Evolutionary conservation across 345 rosid genomes (phyloP).

Genomic region (Corchorus olitorius): DNA sequence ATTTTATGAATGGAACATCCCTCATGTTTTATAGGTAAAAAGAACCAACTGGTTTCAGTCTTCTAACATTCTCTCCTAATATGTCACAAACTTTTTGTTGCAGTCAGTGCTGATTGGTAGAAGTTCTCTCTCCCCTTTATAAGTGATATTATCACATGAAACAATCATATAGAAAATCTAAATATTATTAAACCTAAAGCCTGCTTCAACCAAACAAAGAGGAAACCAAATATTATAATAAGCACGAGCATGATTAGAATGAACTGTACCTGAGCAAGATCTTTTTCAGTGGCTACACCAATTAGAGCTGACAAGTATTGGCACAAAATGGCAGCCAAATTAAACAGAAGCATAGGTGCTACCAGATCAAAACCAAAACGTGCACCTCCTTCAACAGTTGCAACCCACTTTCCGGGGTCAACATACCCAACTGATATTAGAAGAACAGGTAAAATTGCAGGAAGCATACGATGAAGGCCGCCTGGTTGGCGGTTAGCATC

Average conservation of each 20-base stretch:
- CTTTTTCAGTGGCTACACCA: conserved; percentile 74
- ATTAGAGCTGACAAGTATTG: conserved; percentile 82
- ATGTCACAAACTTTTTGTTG: not conserved
- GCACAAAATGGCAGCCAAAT: conserved; percentile 81
- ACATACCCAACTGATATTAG: conserved; percentile 81
- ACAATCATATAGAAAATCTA: not conserved
- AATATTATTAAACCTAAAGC: not conserved
- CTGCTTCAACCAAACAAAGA: not conserved
- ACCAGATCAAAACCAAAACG: conserved; percentile 80
- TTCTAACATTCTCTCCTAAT: not conserved
- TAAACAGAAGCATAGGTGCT: conserved; percentile 66
- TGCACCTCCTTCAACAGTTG: conserved; percentile 89
- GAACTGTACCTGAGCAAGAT: conserved; percentile 79
- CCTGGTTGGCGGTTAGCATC: conserved; percentile 41
- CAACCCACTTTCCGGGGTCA: conserved; percentile 97
- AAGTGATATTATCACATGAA: not conserved
- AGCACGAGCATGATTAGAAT: not conserved
- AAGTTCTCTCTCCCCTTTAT: not conserved
- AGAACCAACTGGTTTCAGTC: not conserved
- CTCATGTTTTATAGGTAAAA: not conserved
- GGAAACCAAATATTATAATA: conserved; percentile 4
- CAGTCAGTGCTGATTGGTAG: not conserved
- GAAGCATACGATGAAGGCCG: conserved; percentile 56
- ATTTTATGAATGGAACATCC: not conserved
- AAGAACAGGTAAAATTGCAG: conserved; percentile 68